These are phyloP conservation scores for Castanopsis chinensis DNA, from an alignment of 306 rosid genomes.

Conservation along the genomic window DNA sequence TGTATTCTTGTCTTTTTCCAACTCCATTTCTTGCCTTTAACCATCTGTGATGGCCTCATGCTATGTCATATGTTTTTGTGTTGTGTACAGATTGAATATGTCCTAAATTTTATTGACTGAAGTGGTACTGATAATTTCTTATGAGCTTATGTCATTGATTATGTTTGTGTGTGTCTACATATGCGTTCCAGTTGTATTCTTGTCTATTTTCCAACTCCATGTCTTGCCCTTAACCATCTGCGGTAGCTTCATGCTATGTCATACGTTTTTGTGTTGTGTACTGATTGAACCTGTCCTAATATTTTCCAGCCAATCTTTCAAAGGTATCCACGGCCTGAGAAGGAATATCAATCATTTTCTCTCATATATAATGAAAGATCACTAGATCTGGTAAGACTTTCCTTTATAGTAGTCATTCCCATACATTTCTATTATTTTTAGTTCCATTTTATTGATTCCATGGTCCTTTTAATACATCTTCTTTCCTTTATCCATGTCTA, in stretches of 20 bases:
- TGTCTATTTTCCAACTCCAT: constrained; percentile 13
- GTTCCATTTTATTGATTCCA: constrained; percentile 17
- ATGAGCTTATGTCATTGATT: constrained; percentile 6
- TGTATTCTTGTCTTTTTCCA: neutral
- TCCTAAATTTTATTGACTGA: neutral
- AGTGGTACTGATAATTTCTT: constrained; percentile 17
- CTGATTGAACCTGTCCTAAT: constrained; percentile 33
- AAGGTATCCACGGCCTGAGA: constrained; percentile 97
- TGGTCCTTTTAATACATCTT: neutral
- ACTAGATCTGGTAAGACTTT: constrained; percentile 71
- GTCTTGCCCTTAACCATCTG: constrained; percentile 24
- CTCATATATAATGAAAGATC: constrained; percentile 95
- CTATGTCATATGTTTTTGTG: constrained; percentile 25
- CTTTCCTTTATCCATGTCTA: neutral
- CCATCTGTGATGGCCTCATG: constrained; percentile 19
- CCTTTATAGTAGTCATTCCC: constrained; percentile 16
- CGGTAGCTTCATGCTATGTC: constrained; percentile 21
- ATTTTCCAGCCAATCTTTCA: constrained; percentile 94
- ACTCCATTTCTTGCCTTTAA: constrained; percentile 27
- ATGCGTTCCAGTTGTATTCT: neutral
- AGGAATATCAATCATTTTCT: constrained; percentile 98
- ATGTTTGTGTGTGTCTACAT: constrained; percentile 1
- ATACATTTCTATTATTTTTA: constrained; percentile 8
- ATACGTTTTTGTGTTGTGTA: constrained; percentile 30
- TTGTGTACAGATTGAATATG: constrained; percentile 41